A percentile compares a stretch with the other conserved stretches of the same genome.
Evolutionary conservation across 2,329 filamentous ascomycete genomes (phyloP).

Genomic region (Phaeosphaeria sp.): DNA sequence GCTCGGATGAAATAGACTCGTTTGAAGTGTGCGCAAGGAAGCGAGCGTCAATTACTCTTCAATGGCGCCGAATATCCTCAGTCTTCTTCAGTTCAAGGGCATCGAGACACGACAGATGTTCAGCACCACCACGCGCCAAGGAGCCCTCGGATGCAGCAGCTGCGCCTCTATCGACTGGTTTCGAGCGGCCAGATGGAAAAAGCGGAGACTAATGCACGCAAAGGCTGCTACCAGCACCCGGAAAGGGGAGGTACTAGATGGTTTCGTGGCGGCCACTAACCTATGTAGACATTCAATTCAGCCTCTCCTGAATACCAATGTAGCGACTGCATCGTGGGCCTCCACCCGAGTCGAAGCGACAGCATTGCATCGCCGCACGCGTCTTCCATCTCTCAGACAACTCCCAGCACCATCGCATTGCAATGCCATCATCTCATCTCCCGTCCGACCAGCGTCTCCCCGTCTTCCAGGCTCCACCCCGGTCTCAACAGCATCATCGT

Average conservation of each 20-base stretch:
- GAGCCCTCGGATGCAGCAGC: not conserved
- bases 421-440: conserved; percentile 14
- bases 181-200: conserved; percentile 18
- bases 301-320: conserved; percentile 12
- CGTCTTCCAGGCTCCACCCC: conserved; percentile 3
- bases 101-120: not conserved
- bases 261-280: conserved; percentile 8
- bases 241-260: conserved; percentile 16
- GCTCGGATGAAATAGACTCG: not conserved
- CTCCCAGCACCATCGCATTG: conserved; percentile 2
- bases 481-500: conserved; percentile 18
- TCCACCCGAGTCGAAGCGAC: not conserved
- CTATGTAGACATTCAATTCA: conserved; percentile 13
- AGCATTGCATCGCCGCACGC: not conserved
- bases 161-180: conserved; percentile 7
- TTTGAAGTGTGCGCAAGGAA: not conserved
- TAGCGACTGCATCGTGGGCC: not conserved
- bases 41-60: not conserved
- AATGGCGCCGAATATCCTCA: not conserved
- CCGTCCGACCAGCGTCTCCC: conserved; percentile 1
- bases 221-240: conserved; percentile 12
- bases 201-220: conserved; percentile 19
- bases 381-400: not conserved
- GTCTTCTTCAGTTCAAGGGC: not conserved
- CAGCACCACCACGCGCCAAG: not conserved